Conservation (phyloP, 208 protist species). For the Trypanosoma vivax region DNA sequence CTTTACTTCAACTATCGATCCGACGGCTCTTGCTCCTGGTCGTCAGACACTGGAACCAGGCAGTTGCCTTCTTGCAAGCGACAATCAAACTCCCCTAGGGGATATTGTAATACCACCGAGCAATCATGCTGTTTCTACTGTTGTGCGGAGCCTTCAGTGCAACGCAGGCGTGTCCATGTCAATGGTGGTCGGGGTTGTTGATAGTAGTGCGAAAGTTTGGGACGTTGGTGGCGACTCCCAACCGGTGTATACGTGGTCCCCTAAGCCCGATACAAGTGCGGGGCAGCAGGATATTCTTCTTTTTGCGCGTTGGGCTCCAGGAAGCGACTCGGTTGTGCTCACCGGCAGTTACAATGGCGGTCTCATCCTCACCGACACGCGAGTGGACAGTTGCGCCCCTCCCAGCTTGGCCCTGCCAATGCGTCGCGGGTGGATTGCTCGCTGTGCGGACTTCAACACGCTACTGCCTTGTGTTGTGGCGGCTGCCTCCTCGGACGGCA, state of each 20-base stretch:
- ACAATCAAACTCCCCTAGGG: constrained; percentile 21
- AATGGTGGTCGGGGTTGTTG: constrained; percentile 34
- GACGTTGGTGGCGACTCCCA: constrained; percentile 35
- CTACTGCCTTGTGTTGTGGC: constrained; percentile 59
- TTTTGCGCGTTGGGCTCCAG: constrained; percentile 69
- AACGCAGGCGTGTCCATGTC: constrained; percentile 31
- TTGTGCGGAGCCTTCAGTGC: constrained; percentile 52
- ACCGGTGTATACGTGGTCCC: constrained; percentile 49
- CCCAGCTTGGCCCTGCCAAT: constrained; percentile 30
- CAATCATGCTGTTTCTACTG: constrained; percentile 44
- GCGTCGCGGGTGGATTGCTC: constrained; percentile 22
- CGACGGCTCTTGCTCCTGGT: constrained; percentile 24
- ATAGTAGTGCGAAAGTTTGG: constrained; percentile 55
- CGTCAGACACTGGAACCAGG: constrained; percentile 21
- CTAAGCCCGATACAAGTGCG: background rate
- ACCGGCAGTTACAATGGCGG: constrained; percentile 61
- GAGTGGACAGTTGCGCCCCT: constrained; percentile 1
- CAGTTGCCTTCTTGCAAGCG: constrained; percentile 26
- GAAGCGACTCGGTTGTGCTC: constrained; percentile 52
- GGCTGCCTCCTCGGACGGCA: constrained; percentile 57
- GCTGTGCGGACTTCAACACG: constrained; percentile 57
- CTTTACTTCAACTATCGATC: constrained; percentile 35
- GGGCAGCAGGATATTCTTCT: constrained; percentile 21
- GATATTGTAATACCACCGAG: constrained; percentile 53
- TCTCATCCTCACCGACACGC: constrained; percentile 59